These are phyloP conservation scores for Reticulascus tulasneorum DNA, from an alignment of 2,329 filamentous ascomycete genomes.

Conservation along the genomic window DNA sequence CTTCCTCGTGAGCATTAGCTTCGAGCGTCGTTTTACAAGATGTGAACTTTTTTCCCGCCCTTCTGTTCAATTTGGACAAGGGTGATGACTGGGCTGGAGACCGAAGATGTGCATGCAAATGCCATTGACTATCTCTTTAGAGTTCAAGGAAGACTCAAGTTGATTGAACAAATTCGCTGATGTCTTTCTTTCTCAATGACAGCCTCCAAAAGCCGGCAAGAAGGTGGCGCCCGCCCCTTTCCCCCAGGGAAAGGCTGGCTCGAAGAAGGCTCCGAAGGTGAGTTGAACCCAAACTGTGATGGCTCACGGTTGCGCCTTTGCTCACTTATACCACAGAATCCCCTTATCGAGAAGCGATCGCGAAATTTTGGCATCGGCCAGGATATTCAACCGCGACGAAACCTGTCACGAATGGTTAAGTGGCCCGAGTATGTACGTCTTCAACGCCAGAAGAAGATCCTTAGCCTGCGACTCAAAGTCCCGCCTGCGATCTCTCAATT, in stretches of 20 bases:
- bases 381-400: conserved; percentile 95
- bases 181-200: conserved; percentile 99
- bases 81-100: conserved; percentile 69
- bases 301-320: conserved; percentile 4
- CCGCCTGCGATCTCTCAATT: conserved; percentile 97
- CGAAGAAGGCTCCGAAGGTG: conserved; percentile 97
- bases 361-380: conserved; percentile 99
- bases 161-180: conserved; percentile 82
- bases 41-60: no score
- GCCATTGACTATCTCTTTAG: conserved; percentile 71
- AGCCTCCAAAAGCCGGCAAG: conserved; percentile 98
- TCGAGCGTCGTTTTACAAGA: no score
- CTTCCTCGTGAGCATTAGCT: no score
- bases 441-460: conserved; percentile 90
- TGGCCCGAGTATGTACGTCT: conserved; percentile 99
- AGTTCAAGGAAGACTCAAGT: conserved; percentile 81
- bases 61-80: no score
- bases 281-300: conserved; percentile 32
- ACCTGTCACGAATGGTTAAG: conserved; percentile 97
- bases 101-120: conserved; percentile 47
- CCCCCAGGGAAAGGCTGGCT: conserved; percentile 84
- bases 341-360: conserved; percentile 95
- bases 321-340: conserved; percentile 64
- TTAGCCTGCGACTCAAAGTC: conserved; percentile 98
- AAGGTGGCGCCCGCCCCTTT: conserved; percentile 97